Evolutionary conservation across 768 basidiomycete genomes (phyloP), one percentile per base, ranked within the genome.

Genomic region (Pulveroboletus sp.): DNA sequence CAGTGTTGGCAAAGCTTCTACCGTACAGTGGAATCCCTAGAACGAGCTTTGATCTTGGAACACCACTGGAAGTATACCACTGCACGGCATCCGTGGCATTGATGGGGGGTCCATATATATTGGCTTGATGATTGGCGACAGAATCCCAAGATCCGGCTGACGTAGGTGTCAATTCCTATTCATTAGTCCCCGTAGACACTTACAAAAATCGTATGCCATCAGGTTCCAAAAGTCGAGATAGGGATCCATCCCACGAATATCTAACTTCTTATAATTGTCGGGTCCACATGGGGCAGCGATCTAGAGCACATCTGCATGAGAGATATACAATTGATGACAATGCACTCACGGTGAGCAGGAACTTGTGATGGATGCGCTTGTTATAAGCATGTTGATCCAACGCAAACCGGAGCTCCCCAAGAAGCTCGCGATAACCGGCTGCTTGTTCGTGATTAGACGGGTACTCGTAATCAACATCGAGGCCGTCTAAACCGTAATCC

Each of bases 171-270:
- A 60, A 38, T 39, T 48, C 43, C 41, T 34, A 43, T 50, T 37
- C 52, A 23, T 19, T 31, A 35, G 29, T 20, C 19, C 34, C 24
- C n/a, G n/a, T n/a, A n/a, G 68, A 77, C 47, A 41, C 64, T 54
- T 56, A 86, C 86, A 79, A 59, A 86, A 91, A 64, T 91, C 89
- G 56, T 92, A 91, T 1, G 86, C 83, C 96, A 99, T 99, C 67
- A 99, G 70, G 64, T 99, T 98, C 94, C 93, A 98, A 66, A 97
- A 93, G 61, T 92, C 89, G 20, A 99, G 82, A 50, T 78, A 84
- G 51, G 75, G 75, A 64, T 93, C 86, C 94, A 99, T 98, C 53
- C 89, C 89, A 20, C 68, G 71, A 39, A 93, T 75, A 51, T 82
- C 76, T 7, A 98, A 74, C 56, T 85, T 89, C 65, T 83, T 73